Evolutionary conservation across 164 flowering plant genomes (phyloP), one percentile per base, ranked within the genome.

Genomic region (Taxillus chinensis): DNA sequence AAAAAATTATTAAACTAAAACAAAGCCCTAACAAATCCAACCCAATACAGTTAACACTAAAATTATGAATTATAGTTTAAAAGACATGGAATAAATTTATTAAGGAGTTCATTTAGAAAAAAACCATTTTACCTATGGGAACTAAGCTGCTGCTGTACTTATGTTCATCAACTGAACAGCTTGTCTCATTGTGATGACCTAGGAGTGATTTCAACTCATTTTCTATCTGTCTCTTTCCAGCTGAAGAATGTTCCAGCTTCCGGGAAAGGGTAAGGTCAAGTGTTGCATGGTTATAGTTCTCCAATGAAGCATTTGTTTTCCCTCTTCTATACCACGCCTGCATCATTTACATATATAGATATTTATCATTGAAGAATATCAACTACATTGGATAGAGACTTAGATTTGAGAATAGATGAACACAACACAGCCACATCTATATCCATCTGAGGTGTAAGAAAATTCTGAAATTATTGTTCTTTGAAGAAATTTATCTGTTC

Each of bases 321-420:
- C 88, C 96, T 79, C 96, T 86, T 69, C 92, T 74, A 67, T 84
- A 92, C 96, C 98, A 92, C 58, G 92, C 96, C 98, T 91, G 67
- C 57, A 72, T 17, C 39, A 61, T 41, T 43, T 43, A 3, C 9
- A 48, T 8, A 48, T 48, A 48, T 11, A 43, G 7, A 43, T 43
- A 43, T 43, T 6, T 43, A 43, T 43, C 10, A 5, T 9, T 1
- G 46, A 43, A 43, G 46, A 43, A 9, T 43, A 43, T 5, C 46
- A 43, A 43, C 46, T 43, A 9, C 46, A 43, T 5, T 48, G 51
- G 51, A 7, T 3, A 48, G 51, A 48, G 12, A 48, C 3, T 48
- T 11, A 48, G 9, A 48, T 48, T 11, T 3, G 4, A 48, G 46
- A 43, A 43, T 11, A 48, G 13, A 48, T 46, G 3, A 46, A 46